phyloP scores from a whole-genome alignment of 495 filamentous ascomycete species.

The Penicillium paxilli region DNA sequence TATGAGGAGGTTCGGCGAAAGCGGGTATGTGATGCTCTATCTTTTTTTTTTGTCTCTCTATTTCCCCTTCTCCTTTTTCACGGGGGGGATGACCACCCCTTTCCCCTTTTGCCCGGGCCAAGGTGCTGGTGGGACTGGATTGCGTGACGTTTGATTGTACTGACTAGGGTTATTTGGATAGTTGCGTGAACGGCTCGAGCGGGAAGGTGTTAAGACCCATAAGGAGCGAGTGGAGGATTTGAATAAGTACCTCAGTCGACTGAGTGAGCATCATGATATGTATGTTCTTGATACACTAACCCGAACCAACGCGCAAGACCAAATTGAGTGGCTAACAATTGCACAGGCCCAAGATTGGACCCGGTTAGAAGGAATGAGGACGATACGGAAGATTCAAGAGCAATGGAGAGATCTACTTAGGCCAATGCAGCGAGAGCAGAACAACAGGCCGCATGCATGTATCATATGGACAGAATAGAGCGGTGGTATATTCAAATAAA shows the following conservation, averaged over 20 bases:
- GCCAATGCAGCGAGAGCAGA: not conserved
- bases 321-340: slow-evolving; percentile 7
- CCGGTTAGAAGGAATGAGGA: slow-evolving; percentile 51
- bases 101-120: too few species aligned
- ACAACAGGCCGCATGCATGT: slow-evolving; percentile 1
- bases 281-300: slow-evolving; percentile 26
- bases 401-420: not conserved
- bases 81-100: too few species aligned
- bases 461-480: slow-evolving; percentile 1
- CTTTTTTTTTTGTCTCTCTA: slow-evolving; percentile 9
- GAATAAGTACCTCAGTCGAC: slow-evolving; percentile 84
- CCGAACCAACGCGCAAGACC: not conserved
- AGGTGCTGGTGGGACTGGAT: slow-evolving; percentile 4
- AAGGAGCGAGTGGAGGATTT: slow-evolving; percentile 96
- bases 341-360: slow-evolving; percentile 69
- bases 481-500: slow-evolving; percentile 9
- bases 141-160: not conserved
- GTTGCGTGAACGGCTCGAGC: slow-evolving; percentile 72
- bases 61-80: too few species aligned
- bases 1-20: slow-evolving; percentile 78
- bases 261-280: slow-evolving; percentile 99
- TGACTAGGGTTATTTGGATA: slow-evolving; percentile 10
- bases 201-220: slow-evolving; percentile 89
- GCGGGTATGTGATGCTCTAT: slow-evolving; percentile 58
- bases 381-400: not conserved